Conservation (phyloP, 2,329 filamentous ascomycete species). For the Aciculosporium take region DNA sequence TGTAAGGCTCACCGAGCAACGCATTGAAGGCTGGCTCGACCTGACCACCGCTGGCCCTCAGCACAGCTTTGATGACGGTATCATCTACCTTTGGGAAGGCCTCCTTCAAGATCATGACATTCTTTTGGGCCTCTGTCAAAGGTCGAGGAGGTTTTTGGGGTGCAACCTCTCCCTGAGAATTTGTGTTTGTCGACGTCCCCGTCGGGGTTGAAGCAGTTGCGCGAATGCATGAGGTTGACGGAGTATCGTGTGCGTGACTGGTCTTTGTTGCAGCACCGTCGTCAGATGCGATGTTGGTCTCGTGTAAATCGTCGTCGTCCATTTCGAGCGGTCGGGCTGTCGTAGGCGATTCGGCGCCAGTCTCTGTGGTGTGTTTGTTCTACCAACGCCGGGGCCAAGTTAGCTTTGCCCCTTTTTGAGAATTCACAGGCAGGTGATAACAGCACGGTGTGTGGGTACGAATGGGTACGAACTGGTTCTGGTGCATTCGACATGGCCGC, state of each 20-base stretch:
- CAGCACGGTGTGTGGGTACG: no score
- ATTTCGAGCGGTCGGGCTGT: conserved; percentile 51
- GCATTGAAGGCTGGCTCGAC: conserved; percentile 95
- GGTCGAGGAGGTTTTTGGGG: conserved; percentile 81
- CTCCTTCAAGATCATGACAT: conserved; percentile 77
- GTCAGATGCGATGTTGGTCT: conserved; percentile 35
- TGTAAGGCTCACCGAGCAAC: conserved; percentile 50
- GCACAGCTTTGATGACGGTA: conserved; percentile 71
- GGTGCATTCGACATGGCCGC: conserved; percentile 27
- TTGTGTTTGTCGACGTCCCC: conserved; percentile 13
- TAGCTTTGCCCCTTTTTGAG: conserved; percentile 10
- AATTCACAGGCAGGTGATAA: background rate
- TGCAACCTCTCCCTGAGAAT: conserved; percentile 21
- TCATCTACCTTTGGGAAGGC: conserved; percentile 79
- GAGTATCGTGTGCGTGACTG: background rate
- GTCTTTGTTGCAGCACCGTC: conserved; percentile 20
- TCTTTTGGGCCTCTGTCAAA: conserved; percentile 66
- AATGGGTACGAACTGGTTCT: conserved; percentile 28
- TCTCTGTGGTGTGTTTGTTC: conserved; percentile 28
- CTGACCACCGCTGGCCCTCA: conserved; percentile 71
- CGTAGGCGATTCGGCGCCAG: conserved; percentile 48
- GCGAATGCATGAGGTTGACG: conserved; percentile 6
- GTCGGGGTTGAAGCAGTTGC: conserved; percentile 14
- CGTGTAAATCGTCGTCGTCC: conserved; percentile 57
- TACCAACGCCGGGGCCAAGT: conserved; percentile 14